Conservation (phyloP, 2,329 filamentous ascomycete species). For the Pseudohalonectria lignicola region DNA sequence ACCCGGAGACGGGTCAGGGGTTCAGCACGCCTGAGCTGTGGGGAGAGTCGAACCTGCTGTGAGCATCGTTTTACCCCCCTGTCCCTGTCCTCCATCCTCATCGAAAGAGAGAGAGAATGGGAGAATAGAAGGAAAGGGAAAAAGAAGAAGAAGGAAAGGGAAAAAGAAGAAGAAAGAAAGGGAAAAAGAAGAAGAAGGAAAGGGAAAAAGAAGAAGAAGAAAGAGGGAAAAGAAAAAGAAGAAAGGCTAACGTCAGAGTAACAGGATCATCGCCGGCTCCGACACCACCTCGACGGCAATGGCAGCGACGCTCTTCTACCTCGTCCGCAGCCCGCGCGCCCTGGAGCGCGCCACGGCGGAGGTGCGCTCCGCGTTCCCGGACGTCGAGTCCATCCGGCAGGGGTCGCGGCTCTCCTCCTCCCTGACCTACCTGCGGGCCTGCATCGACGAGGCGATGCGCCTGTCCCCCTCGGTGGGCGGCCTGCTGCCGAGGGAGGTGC, state of each 20-base stretch:
- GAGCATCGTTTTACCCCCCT: slow-evolving; percentile 13
- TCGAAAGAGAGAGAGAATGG: too few relatives aligned
- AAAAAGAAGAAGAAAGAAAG: too few relatives aligned
- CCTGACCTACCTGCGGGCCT: slow-evolving; percentile 46
- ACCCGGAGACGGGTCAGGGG: slow-evolving; percentile 58
- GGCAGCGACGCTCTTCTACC: slow-evolving; percentile 52
- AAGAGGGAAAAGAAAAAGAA: too few relatives aligned
- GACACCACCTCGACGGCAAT: slow-evolving; percentile 63
- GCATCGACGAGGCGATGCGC: slow-evolving; percentile 56
- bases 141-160: too few relatives aligned
- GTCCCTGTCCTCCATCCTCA: not conserved
- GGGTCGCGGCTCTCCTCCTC: slow-evolving; percentile 37
- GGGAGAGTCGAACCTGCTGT: slow-evolving; percentile 60
- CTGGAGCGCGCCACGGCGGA: slow-evolving; percentile 37
- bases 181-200: too few relatives aligned
- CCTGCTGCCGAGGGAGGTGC: slow-evolving; percentile 47
- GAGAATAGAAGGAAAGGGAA: too few relatives aligned
- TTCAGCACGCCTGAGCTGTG: slow-evolving; percentile 57
- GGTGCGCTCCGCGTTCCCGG: slow-evolving; percentile 37
- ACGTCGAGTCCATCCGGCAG: slow-evolving; percentile 43
- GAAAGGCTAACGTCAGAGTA: too few relatives aligned
- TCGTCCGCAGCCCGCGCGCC: slow-evolving; percentile 38
- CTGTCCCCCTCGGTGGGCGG: slow-evolving; percentile 50
- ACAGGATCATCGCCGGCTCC: slow-evolving; percentile 56
- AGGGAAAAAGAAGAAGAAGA: too few relatives aligned